phyloP scores from a whole-genome alignment of 1,284 basidiomycete genomes.

The Puccinia brachypodii region DNA sequence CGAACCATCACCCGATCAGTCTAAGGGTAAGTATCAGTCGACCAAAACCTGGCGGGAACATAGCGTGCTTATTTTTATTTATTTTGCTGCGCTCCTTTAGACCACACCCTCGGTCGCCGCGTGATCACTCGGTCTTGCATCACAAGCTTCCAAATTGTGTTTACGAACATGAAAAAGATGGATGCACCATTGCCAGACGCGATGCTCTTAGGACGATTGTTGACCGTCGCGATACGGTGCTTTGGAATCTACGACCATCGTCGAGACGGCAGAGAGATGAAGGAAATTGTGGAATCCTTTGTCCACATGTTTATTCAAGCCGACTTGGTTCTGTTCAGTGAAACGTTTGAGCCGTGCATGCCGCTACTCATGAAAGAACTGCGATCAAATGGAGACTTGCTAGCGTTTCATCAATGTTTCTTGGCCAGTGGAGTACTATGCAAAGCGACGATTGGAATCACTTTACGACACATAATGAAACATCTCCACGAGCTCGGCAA shows the following conservation, averaged over 20 bases:
- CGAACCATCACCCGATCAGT: constrained; percentile 41
- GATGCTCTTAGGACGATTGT: constrained; percentile 80
- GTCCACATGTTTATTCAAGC: constrained; percentile 74
- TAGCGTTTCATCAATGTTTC: constrained; percentile 84
- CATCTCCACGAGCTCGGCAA: constrained; percentile 81
- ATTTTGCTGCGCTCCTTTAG: constrained; percentile 9
- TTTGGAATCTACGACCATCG: constrained; percentile 78
- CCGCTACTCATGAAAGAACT: constrained; percentile 80
- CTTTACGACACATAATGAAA: constrained; percentile 82
- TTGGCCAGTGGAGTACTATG: constrained; percentile 80
- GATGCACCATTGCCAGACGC: constrained; percentile 79
- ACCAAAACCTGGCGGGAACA: too few relatives aligned
- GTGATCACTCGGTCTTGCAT: constrained; percentile 83
- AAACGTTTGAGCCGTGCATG: constrained; percentile 86
- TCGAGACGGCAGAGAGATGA: constrained; percentile 73
- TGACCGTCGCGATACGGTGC: constrained; percentile 79
- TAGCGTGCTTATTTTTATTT: neutral
- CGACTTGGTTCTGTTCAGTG: constrained; percentile 86
- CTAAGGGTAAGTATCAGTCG: constrained; percentile 22
- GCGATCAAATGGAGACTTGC: constrained; percentile 69
- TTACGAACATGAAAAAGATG: constrained; percentile 65
- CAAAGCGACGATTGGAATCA: constrained; percentile 85
- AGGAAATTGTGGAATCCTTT: constrained; percentile 84
- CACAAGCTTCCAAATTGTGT: constrained; percentile 80
- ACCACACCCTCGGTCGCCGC: constrained; percentile 68